A percentile compares a stretch with the other conserved stretches of the same genome.
Conservation (phyloP, 805 yeast genomes). For the Wickerhamomyces bisporus region DNA sequence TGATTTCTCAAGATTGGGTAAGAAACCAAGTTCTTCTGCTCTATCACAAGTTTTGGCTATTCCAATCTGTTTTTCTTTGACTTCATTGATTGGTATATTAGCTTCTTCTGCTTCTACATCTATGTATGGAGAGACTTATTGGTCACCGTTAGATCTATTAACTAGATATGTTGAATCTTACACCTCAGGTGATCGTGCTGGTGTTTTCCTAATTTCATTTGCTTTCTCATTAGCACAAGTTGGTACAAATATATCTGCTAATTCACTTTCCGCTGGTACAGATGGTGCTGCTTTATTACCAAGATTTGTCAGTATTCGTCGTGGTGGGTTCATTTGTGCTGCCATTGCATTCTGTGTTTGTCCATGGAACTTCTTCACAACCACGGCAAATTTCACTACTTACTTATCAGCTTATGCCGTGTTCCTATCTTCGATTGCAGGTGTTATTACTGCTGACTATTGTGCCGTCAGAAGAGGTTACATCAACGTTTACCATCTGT, state of each 20-base stretch:
- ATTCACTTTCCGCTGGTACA: conserved; percentile 67
- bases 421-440: conserved; percentile 79
- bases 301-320: conserved; percentile 61
- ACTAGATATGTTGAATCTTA: conserved; percentile 52
- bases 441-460: conserved; percentile 67
- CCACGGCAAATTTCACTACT: conserved; percentile 71
- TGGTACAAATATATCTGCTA: conserved; percentile 73
- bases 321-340: conserved; percentile 81
- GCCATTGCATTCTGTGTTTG: conserved; percentile 62
- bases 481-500: conserved; percentile 59
- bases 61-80: conserved; percentile 73
- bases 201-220: conserved; percentile 68
- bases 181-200: conserved; percentile 63
- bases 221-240: conserved; percentile 73
- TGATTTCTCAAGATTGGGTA: conserved; percentile 82
- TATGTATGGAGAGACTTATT: conserved; percentile 62
- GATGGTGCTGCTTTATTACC: conserved; percentile 67
- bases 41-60: conserved; percentile 60
- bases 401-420: conserved; percentile 79
- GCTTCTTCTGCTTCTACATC: conserved; percentile 74
- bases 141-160: conserved; percentile 76
- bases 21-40: conserved; percentile 44
- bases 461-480: conserved; percentile 69
- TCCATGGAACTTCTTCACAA: conserved; percentile 76
- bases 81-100: conserved; percentile 79